A percentile compares a stretch with the other conserved stretches of the same genome.
These are phyloP conservation scores for Ceratocystis destructans DNA, from an alignment of 2,329 filamentous ascomycete species.

Conservation along the genomic window DNA sequence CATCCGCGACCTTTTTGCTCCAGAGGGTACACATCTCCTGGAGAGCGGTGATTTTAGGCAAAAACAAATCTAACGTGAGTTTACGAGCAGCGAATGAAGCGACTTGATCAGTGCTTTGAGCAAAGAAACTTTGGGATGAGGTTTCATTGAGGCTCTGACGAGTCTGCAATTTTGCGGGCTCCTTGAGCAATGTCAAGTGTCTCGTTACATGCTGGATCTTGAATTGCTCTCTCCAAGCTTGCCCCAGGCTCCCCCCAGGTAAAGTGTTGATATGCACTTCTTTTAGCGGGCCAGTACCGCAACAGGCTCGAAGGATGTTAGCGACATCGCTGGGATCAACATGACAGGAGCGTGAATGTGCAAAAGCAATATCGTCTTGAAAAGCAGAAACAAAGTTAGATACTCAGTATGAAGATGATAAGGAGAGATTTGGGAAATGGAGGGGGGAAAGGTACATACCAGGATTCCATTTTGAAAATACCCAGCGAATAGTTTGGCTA, in stretches of 20 bases:
- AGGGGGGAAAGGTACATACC: conserved; percentile 36
- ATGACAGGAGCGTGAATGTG: conserved; percentile 49
- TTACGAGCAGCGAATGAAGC: conserved; percentile 34
- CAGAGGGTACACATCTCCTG: conserved; percentile 35
- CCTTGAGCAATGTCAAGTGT: conserved; percentile 43
- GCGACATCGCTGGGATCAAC: conserved; percentile 52
- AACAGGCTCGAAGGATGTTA: conserved; percentile 55
- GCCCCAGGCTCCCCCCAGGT: conserved; percentile 36
- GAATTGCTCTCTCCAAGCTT: conserved; percentile 34
- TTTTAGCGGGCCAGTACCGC: conserved; percentile 35
- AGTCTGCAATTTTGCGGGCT: conserved; percentile 20
- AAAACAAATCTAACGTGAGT: conserved; percentile 40
- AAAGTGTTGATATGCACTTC: conserved; percentile 26
- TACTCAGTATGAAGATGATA: too few relatives aligned
- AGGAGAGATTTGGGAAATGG: too few relatives aligned
- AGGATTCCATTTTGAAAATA: conserved; percentile 69
- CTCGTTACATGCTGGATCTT: conserved; percentile 34
- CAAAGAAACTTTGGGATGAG: background rate
- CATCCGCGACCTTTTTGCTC: conserved; percentile 33
- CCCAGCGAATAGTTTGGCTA: conserved; percentile 65
- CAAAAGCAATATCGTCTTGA: conserved; percentile 52
- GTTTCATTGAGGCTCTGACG: background rate
- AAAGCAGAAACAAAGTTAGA: conserved; percentile 16
- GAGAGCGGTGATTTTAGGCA: conserved; percentile 39
- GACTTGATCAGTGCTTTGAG: conserved; percentile 24